phyloP scores from a whole-genome alignment of 768 basidiomycete genomes.

The Boletus subcaerulescens region DNA sequence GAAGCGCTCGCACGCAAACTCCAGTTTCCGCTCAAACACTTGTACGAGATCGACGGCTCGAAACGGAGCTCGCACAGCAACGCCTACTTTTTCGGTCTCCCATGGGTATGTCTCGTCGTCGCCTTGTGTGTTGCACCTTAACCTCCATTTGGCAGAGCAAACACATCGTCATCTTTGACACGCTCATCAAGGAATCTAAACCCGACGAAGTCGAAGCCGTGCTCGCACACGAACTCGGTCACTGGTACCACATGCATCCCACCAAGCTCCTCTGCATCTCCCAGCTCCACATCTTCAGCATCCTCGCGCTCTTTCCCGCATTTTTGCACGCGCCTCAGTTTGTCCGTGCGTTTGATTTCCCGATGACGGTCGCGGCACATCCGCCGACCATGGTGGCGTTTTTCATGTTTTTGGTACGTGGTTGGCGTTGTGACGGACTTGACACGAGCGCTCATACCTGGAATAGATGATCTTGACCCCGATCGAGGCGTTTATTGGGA shows the following conservation, averaged over 20 bases:
- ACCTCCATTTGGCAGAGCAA: slow-evolving; percentile 54
- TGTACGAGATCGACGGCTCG: slow-evolving; percentile 97
- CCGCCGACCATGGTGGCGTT: slow-evolving; percentile 86
- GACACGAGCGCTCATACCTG: background rate
- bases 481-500: slow-evolving; percentile 67
- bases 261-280: slow-evolving; percentile 84
- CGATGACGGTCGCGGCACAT: slow-evolving; percentile 54
- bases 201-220: slow-evolving; percentile 96
- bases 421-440: too few relatives aligned
- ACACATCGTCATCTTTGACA: slow-evolving; percentile 97
- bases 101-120: slow-evolving; percentile 61
- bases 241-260: slow-evolving; percentile 93
- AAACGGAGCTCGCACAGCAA: slow-evolving; percentile 95
- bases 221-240: slow-evolving; percentile 95
- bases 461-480: slow-evolving; percentile 76
- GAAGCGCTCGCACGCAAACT: slow-evolving; percentile 76
- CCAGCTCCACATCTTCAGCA: slow-evolving; percentile 84
- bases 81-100: slow-evolving; percentile 98
- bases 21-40: slow-evolving; percentile 88
- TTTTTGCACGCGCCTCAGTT: slow-evolving; percentile 81
- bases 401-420: slow-evolving; percentile 72
- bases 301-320: slow-evolving; percentile 85
- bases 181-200: slow-evolving; percentile 87
- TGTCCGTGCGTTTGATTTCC: slow-evolving; percentile 78
- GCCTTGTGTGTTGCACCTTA: too few relatives aligned